Evolutionary conservation across 2,329 filamentous ascomycete species (phyloP), one percentile per base, ranked within the genome.

Genomic region (Paecilomyces formosus): DNA sequence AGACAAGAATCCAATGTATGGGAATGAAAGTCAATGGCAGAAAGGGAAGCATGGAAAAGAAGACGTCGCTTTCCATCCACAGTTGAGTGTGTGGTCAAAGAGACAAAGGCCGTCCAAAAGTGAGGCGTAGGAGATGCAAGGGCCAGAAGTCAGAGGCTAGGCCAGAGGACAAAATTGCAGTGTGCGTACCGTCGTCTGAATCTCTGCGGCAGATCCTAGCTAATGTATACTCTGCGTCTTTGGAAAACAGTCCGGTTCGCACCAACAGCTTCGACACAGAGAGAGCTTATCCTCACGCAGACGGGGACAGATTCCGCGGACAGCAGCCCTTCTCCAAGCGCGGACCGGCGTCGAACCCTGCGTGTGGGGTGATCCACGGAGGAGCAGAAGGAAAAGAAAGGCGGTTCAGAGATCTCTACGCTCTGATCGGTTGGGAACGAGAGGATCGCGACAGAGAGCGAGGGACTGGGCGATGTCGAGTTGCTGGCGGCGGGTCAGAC

Each of bases 111-210:
- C 12, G 54, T 24, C 54, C 54, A 55, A 55, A 35, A 55, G 54
- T 55, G 54, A 55, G 54, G 54, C 54, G 54, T 35, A 39, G 24
- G 24, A 26, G 54, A 45, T 35, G 35, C 54, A 35, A 39, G 33
- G 54, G 54, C 35, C 35, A 35, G 54, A 39, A 30, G 18, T 52
- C 21, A 52, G 50, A 28, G 50, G 21, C 26, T 13, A 24, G 50
- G 50, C 21, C 11, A 15, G 50, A 28, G 22, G 3, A n/a, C 26
- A 52, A 28, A 52, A 28, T 24, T 31, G 26, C 24, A 52, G 50
- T 24, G 50, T 24, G 26, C 21, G 50, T 52, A 24, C 21, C 15
- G 50, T 45, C 5, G 39, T 45, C 15, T 21, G 15, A 45, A 45
- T 45, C 39, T 45, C 39, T 45, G n/a, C 2, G 39, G 39, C 18